Evolutionary conservation across 805 yeast genomes (phyloP), one percentile per base, ranked within the genome.

Genomic region (Metschnikowia koreensis): DNA sequence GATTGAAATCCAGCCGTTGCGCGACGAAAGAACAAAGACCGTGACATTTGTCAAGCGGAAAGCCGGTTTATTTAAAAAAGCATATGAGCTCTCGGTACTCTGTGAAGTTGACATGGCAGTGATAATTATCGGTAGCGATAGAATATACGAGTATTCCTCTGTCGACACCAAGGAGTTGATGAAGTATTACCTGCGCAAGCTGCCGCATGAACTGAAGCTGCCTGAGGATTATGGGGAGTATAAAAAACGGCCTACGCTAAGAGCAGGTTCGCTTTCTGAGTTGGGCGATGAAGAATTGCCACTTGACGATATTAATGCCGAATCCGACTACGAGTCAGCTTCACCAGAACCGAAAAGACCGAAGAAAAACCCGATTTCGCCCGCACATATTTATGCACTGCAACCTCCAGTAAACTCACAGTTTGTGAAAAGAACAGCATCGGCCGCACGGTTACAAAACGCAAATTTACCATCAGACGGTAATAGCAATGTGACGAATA

Each of bases 101-200:
- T 93, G 98, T 69, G 92, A 90, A 56, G 96, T 91, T 6, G 98
- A 93, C 64, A 77, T 94, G 31, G 96, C 98, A 1, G 93, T 93
- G 31, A 83, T 93, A 13, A 90, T 93, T 27, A 75, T 91, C 37
- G 82, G 83, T 61, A 91, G 85, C 67, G 84, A 89, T 62, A 87
- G 87, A 62, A 80, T 91, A 26, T 91, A 88, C 65, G 97, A 93
- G 71, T 93, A 84, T 65, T 81, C 91, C 8, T 84, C 96, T 4
- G 84, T 84, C 15, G 83, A 84, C 54, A 78, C 90, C 15, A 62
- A 65, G 31, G 64, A 64, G 45, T 48, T 66, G 53, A 48, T 64
- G 56, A 48, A 61, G 41, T 52, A 56, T 54, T 71, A 70, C 51
- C 58, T 51, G 38, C 57, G 46, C 36, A 49, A 56, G 6, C 58